phyloP scores from a whole-genome alignment of 148 eudicot genomes.

The Rhododendron ferrugineum region DNA sequence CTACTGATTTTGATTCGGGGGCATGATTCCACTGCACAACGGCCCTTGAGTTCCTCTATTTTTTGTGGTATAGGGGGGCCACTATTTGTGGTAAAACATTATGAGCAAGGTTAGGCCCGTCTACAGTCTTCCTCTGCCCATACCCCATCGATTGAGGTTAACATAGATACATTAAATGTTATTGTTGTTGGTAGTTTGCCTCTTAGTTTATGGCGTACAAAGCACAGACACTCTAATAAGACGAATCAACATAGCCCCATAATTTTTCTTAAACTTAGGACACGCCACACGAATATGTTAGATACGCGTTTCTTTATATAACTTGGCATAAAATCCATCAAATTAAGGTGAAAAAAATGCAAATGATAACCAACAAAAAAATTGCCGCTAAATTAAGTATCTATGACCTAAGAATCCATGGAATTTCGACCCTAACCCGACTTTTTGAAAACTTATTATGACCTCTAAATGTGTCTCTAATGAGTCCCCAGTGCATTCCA shows the following conservation, averaged over 20 bases:
- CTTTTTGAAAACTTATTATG: neutral
- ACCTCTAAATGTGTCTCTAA: neutral
- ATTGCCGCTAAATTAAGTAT: neutral
- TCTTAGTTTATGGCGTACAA: neutral
- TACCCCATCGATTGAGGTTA: neutral
- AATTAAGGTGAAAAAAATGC: neutral
- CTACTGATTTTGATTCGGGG: neutral
- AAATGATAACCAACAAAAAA: neutral
- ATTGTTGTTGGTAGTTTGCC: neutral
- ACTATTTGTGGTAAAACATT: neutral
- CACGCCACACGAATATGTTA: neutral
- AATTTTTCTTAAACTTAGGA: neutral
- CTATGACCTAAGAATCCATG: neutral
- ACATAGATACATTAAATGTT: neutral
- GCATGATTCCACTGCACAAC: neutral
- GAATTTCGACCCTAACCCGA: neutral
- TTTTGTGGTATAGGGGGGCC: neutral
- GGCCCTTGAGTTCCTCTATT: neutral
- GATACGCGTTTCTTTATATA: neutral
- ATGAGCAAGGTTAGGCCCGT: neutral
- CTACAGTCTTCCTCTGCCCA: neutral
- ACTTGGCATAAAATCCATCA: neutral
- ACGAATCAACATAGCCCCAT: neutral
- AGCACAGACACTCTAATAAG: neutral
- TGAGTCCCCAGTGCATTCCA: neutral